Evolutionary conservation across 345 rosid species (phyloP).

Genomic region (Populus alba): DNA sequence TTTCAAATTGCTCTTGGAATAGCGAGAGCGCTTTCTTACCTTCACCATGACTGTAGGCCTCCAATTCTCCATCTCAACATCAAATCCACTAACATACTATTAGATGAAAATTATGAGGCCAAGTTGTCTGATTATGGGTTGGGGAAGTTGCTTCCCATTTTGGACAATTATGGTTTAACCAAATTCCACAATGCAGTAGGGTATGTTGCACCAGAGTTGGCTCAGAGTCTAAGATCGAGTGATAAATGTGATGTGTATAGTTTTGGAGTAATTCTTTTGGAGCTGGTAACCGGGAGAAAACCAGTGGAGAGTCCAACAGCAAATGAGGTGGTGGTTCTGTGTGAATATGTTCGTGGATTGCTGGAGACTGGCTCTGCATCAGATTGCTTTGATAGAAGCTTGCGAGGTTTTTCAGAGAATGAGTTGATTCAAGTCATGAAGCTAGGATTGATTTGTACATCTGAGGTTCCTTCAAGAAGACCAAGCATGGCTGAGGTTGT

Average conservation of each 20-base stretch:
- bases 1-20: slow-evolving; percentile 85
- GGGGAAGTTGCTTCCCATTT: slow-evolving; percentile 73
- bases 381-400: slow-evolving; percentile 72
- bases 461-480: slow-evolving; percentile 71
- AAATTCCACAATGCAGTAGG: slow-evolving; percentile 88
- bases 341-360: slow-evolving; percentile 73
- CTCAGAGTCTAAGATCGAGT: slow-evolving; percentile 67
- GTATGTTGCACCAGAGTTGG: slow-evolving; percentile 94
- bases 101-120: slow-evolving; percentile 69
- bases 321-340: slow-evolving; percentile 66
- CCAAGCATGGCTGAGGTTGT: slow-evolving; percentile 98
- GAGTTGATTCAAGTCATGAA: slow-evolving; percentile 93
- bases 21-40: slow-evolving; percentile 83
- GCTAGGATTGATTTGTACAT: slow-evolving; percentile 78
- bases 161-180: slow-evolving; percentile 68
- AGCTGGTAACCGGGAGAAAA: slow-evolving; percentile 85
- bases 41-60: slow-evolving; percentile 88
- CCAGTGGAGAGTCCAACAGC: slow-evolving; percentile 74
- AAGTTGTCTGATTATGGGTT: slow-evolving; percentile 87
- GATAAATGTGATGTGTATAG: slow-evolving; percentile 94
- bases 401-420: slow-evolving; percentile 76
- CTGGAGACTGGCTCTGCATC: slow-evolving; percentile 78
- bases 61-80: slow-evolving; percentile 88
- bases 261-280: slow-evolving; percentile 86
- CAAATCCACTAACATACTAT: slow-evolving; percentile 80